Conservation (phyloP, 2,329 filamentous ascomycete species). For the Cadophora sp. region DNA sequence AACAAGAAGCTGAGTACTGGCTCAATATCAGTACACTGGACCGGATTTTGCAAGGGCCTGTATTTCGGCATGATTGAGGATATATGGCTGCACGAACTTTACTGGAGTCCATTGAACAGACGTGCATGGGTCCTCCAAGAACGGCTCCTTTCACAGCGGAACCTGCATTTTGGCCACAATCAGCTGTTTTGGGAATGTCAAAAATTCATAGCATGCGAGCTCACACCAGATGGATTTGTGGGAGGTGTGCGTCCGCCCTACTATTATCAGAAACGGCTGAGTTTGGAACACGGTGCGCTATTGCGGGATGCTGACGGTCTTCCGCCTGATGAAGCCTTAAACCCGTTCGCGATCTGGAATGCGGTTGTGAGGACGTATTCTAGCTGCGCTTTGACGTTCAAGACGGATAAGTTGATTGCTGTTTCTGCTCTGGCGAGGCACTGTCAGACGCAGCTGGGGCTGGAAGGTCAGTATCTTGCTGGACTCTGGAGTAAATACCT, state of each 20-base stretch:
- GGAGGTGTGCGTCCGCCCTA: not conserved
- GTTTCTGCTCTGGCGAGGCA: slow-evolving; percentile 7
- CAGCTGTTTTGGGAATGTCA: slow-evolving; percentile 12
- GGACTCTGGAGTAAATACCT: not conserved
- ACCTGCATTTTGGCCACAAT: slow-evolving; percentile 1
- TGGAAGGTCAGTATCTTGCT: slow-evolving; percentile 4
- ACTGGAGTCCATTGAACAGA: not conserved
- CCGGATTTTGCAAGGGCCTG: not conserved
- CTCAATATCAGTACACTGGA: not conserved
- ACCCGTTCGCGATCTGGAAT: not conserved
- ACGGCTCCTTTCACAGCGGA: slow-evolving; percentile 4
- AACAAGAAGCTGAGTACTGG: not conserved
- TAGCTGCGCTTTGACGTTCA: not conserved
- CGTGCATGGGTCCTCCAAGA: slow-evolving; percentile 10
- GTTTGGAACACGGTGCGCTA: not conserved
- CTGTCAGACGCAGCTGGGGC: not conserved
- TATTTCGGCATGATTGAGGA: not conserved
- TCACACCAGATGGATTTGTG: not conserved
- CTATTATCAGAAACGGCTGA: not conserved
- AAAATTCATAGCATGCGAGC: not conserved
- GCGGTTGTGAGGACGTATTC: not conserved
- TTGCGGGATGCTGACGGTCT: not conserved
- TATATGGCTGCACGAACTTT: not conserved
- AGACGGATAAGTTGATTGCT: slow-evolving; percentile 1
- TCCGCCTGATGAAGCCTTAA: not conserved